Conservation (phyloP, 2,329 filamentous ascomycete genomes). For the Aspergillus sp. region DNA sequence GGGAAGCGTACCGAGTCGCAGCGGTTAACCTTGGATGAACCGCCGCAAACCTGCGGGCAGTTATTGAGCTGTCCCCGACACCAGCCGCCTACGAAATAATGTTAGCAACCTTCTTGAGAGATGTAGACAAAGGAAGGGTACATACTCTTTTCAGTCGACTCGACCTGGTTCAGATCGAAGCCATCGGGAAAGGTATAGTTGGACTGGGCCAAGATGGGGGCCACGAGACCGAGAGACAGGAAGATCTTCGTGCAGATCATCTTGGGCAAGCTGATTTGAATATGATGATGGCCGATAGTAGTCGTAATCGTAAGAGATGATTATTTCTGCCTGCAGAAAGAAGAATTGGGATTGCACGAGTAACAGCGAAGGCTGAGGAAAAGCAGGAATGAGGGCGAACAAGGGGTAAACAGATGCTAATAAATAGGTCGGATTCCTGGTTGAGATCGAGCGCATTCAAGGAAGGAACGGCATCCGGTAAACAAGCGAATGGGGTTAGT, state of each 20-base stretch:
- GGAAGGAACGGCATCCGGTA: constrained; percentile 3
- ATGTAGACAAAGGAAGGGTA: background rate
- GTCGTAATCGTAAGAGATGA: constrained; percentile 2
- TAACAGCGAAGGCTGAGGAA: background rate
- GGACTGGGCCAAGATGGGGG: constrained; percentile 10
- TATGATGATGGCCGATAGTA: background rate
- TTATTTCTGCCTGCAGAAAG: constrained; percentile 8
- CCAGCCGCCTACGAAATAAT: constrained; percentile 49
- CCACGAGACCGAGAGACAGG: constrained; percentile 1
- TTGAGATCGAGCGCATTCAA: background rate
- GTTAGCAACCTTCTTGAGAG: background rate
- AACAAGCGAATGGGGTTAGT: background rate
- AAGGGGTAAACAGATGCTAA: background rate
- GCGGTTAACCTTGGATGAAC: constrained; percentile 49
- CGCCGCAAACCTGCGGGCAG: constrained; percentile 61
- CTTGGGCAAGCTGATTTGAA: background rate
- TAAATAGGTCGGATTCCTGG: constrained; percentile 2
- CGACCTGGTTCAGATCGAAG: constrained; percentile 10
- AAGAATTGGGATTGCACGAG: constrained; percentile 3
- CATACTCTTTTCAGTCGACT: constrained; percentile 6
- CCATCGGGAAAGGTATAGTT: constrained; percentile 14
- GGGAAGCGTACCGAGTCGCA: constrained; percentile 56
- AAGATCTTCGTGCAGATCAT: constrained; percentile 11
- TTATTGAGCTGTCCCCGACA: constrained; percentile 60
- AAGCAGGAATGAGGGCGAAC: background rate